A percentile compares a stretch with the other conserved stretches of the same genome.
Conservation (phyloP, 1,139 yeast species). For the Suhomyces choctaworum region DNA sequence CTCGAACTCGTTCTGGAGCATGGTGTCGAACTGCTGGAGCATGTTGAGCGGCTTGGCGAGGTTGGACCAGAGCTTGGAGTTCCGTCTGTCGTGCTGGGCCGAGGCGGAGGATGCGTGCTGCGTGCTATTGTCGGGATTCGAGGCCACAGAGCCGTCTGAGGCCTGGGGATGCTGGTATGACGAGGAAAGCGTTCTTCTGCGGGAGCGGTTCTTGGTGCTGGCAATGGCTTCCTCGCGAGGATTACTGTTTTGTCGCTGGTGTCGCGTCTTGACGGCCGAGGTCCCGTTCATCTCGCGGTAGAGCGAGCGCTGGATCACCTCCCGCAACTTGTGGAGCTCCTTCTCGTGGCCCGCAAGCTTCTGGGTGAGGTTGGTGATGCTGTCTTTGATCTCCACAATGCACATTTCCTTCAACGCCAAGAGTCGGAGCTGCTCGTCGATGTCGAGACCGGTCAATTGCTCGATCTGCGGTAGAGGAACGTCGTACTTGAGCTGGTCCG, state of each 20-base stretch:
- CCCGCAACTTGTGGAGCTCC: conserved; percentile 48
- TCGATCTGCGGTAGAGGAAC: conserved; percentile 35
- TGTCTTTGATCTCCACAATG: conserved; percentile 56
- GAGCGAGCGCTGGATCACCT: conserved; percentile 41
- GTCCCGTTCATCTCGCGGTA: conserved; percentile 33
- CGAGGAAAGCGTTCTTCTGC: conserved; percentile 24
- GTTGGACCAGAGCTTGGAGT: conserved; percentile 38
- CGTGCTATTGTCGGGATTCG: conserved; percentile 5
- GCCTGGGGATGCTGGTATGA: conserved; percentile 12
- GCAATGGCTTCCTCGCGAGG: conserved; percentile 41
- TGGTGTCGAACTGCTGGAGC: conserved; percentile 67
- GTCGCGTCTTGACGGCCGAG: conserved; percentile 5
- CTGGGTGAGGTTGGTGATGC: conserved; percentile 35
- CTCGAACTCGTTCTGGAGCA: conserved; percentile 68
- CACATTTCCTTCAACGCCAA: conserved; percentile 65
- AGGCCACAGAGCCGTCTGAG: conserved; percentile 1
- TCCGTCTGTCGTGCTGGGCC: conserved; percentile 14
- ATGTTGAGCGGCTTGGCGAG: conserved; percentile 60
- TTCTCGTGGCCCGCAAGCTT: conserved; percentile 42
- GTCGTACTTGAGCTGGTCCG: conserved; percentile 12
- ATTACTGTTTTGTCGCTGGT: conserved; percentile 29
- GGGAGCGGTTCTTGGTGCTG: conserved; percentile 26
- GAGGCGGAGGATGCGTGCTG: not conserved
- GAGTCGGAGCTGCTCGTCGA: conserved; percentile 56
- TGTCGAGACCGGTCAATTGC: conserved; percentile 33